Conservation (phyloP, 75 land plant species). For the Azolla pinnata region DNA sequence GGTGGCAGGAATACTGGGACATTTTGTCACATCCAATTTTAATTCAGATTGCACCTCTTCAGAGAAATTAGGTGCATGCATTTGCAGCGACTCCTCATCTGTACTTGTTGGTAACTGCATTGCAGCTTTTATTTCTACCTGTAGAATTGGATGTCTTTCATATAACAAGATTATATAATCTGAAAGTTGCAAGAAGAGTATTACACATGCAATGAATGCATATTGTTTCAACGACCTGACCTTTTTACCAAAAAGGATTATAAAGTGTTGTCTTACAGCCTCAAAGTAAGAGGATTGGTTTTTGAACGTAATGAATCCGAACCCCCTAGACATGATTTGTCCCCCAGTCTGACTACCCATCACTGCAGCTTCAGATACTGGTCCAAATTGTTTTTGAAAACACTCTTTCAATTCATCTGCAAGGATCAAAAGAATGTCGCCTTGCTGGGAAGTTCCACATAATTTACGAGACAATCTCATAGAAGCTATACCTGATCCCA, state of each 20-base stretch:
- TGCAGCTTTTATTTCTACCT: conserved; percentile 57
- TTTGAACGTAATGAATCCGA: conserved; percentile 61
- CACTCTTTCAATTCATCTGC: conserved; percentile 42
- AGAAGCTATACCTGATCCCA: conserved; percentile 56
- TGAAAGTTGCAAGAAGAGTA: too few species aligned
- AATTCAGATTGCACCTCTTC: too few species aligned
- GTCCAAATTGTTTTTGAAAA: conserved; percentile 50
- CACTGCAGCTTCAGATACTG: conserved; percentile 51
- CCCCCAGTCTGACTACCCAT: conserved; percentile 35
- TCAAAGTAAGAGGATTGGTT: conserved; percentile 35
- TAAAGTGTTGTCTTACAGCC: conserved; percentile 52
- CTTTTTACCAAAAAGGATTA: conserved; percentile 49
- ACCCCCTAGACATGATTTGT: conserved; percentile 42
- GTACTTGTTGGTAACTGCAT: conserved; percentile 3
- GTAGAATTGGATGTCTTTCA: conserved; percentile 5
- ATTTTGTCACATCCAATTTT: too few species aligned
- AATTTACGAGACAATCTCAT: too few species aligned
- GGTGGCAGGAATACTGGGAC: too few species aligned
- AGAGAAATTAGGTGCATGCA: neutral
- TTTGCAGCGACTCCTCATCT: neutral
- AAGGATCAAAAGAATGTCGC: too few species aligned
- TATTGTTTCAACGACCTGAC: too few species aligned
- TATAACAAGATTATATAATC: too few species aligned
- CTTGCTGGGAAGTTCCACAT: too few species aligned
- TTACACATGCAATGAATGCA: too few species aligned